Evolutionary conservation across 1,139 yeast species (phyloP).

Genomic region (Saccharomyces hybrid): DNA sequence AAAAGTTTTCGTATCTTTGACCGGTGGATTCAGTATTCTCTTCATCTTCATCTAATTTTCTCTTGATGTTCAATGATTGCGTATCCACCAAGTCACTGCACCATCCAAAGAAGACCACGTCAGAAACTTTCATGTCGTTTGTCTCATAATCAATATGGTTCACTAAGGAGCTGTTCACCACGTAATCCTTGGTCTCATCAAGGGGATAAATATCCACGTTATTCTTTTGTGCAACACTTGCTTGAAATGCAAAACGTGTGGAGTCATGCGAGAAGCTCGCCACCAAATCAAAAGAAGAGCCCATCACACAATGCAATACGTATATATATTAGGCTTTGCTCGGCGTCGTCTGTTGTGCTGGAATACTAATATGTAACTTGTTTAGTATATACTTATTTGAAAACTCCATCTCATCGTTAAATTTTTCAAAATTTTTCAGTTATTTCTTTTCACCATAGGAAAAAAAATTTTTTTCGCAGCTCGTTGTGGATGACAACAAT

Average conservation of each 20-base stretch:
- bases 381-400: too few relatives aligned
- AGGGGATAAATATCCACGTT: slow-evolving; percentile 29
- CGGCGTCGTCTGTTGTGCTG: not conserved
- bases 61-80: slow-evolving; percentile 5
- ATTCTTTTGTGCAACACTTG: slow-evolving; percentile 25
- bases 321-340: not conserved
- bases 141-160: slow-evolving; percentile 27
- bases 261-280: slow-evolving; percentile 29
- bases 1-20: slow-evolving; percentile 15
- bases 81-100: slow-evolving; percentile 12
- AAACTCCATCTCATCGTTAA: not conserved
- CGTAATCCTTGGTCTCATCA: slow-evolving; percentile 20
- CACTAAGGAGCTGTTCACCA: slow-evolving; percentile 27
- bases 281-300: slow-evolving; percentile 14
- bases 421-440: not conserved
- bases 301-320: slow-evolving; percentile 5
- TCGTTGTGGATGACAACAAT: slow-evolving; percentile 1
- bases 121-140: slow-evolving; percentile 24
- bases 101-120: slow-evolving; percentile 26
- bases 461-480: slow-evolving; percentile 1
- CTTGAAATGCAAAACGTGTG: slow-evolving; percentile 29
- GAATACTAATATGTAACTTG: not conserved
- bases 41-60: slow-evolving; percentile 18
- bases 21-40: slow-evolving; percentile 3
- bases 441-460: not conserved